Evolutionary conservation across 2,329 filamentous ascomycete species (phyloP).

Genomic region (Fusarium verrucosum): DNA sequence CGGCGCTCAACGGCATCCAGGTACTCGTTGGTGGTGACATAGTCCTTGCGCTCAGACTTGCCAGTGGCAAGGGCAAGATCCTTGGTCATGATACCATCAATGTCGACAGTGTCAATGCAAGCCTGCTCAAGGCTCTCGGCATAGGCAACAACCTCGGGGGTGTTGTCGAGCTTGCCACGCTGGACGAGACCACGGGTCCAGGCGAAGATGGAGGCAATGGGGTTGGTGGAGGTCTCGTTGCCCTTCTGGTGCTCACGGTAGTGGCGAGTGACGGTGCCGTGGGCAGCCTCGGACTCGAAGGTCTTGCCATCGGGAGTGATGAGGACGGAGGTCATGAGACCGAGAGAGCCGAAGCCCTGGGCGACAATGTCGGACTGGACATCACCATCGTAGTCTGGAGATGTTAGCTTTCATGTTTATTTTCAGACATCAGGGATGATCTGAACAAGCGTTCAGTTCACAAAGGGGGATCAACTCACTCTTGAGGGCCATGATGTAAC

Average conservation of each 20-base stretch:
- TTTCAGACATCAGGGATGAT: slow-evolving; percentile 1
- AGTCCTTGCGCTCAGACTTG: slow-evolving; percentile 83
- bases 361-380: slow-evolving; percentile 98
- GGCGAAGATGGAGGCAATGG: slow-evolving; percentile 98
- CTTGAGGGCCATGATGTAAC: slow-evolving; percentile 98
- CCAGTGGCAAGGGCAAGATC: slow-evolving; percentile 95
- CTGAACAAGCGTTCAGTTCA: slow-evolving; percentile 17
- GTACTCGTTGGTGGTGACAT: slow-evolving; percentile 93
- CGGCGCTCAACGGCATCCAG: slow-evolving; percentile 90
- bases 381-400: slow-evolving; percentile 93
- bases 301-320: slow-evolving; percentile 97
- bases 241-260: slow-evolving; percentile 99
- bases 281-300: slow-evolving; percentile 96
- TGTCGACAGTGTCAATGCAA: slow-evolving; percentile 91
- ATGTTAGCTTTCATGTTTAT: slow-evolving; percentile 22
- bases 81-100: slow-evolving; percentile 98
- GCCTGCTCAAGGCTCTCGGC: slow-evolving; percentile 92
- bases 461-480: slow-evolving; percentile 65
- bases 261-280: slow-evolving; percentile 97
- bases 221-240: slow-evolving; percentile 96
- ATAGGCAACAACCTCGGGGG: slow-evolving; percentile 90
- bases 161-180: slow-evolving; percentile 90
- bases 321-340: slow-evolving; percentile 97
- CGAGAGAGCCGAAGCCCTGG: slow-evolving; percentile 96
- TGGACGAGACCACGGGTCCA: slow-evolving; percentile 96